A percentile compares a stretch with the other conserved stretches of the same genome.
Evolutionary conservation across 805 yeast genomes (phyloP).

Genomic region (Starmerella ratchasimensis): DNA sequence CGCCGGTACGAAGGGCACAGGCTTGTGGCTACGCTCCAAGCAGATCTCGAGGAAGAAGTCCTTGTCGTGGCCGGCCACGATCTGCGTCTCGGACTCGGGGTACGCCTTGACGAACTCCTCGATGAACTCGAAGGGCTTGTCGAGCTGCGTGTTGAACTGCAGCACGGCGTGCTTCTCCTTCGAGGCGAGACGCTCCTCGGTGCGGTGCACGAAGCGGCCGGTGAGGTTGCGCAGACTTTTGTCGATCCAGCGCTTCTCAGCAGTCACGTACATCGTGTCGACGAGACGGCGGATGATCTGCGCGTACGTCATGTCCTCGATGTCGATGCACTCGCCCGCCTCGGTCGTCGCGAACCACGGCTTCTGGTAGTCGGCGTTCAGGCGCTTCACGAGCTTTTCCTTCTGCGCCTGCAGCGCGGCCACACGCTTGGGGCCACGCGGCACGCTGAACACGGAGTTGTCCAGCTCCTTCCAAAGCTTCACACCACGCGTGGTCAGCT

Average conservation of each 20-base stretch:
- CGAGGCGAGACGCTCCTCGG: slow-evolving; percentile 84
- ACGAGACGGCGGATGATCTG: slow-evolving; percentile 80
- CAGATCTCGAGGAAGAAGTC: slow-evolving; percentile 81
- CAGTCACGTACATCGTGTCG: slow-evolving; percentile 73
- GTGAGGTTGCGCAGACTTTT: slow-evolving; percentile 68
- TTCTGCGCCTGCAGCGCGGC: slow-evolving; percentile 72
- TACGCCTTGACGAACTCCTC: slow-evolving; percentile 50
- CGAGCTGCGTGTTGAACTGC: slow-evolving; percentile 56
- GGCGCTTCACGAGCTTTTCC: slow-evolving; percentile 67
- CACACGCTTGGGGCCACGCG: slow-evolving; percentile 67
- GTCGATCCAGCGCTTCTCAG: slow-evolving; percentile 80
- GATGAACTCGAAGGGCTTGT: slow-evolving; percentile 45
- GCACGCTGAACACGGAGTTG: slow-evolving; percentile 78
- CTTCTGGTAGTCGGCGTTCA: slow-evolving; percentile 92
- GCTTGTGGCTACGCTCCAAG: slow-evolving; percentile 77
- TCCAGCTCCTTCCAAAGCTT: slow-evolving; percentile 95
- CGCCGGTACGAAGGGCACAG: slow-evolving; percentile 94
- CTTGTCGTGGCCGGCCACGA: slow-evolving; percentile 87
- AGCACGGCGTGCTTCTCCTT: slow-evolving; percentile 45
- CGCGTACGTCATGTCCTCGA: slow-evolving; percentile 89
- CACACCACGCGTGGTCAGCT: slow-evolving; percentile 96
- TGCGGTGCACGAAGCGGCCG: slow-evolving; percentile 79
- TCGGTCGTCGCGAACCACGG: slow-evolving; percentile 87
- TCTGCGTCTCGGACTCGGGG: slow-evolving; percentile 65
- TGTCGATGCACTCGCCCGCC: slow-evolving; percentile 74